These are phyloP conservation scores for Yamadazyma atmosphaerica DNA, from an alignment of 1,139 yeast species.

Conservation along the genomic window DNA sequence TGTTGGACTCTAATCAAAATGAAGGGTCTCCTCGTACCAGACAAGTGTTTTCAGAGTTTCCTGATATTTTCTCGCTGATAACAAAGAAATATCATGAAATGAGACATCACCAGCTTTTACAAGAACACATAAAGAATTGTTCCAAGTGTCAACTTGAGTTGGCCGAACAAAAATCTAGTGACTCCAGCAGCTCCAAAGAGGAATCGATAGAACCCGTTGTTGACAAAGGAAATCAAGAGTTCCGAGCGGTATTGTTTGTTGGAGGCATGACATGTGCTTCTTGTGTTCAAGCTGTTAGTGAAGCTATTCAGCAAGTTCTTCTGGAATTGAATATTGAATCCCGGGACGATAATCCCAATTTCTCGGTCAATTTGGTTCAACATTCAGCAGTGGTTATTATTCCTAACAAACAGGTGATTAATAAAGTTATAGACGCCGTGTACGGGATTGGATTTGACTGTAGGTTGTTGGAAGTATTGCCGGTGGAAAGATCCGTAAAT, in stretches of 20 bases:
- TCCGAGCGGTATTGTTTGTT: constrained; percentile 53
- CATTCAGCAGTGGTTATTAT: constrained; percentile 47
- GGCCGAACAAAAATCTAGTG: too few species aligned
- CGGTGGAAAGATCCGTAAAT: constrained; percentile 49
- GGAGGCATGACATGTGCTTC: constrained; percentile 70
- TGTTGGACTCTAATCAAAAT: constrained; percentile 12
- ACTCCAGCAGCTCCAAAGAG: too few species aligned
- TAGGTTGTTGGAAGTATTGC: constrained; percentile 57
- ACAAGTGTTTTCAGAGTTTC: constrained; percentile 7
- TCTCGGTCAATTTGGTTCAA: constrained; percentile 43
- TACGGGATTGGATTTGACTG: constrained; percentile 60
- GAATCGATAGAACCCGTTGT: constrained; percentile 28
- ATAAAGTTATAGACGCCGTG: constrained; percentile 45
- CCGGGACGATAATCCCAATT: constrained; percentile 24
- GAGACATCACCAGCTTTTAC: constrained; percentile 12
- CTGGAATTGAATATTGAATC: constrained; percentile 11
- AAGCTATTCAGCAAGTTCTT: constrained; percentile 40
- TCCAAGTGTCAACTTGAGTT: constrained; percentile 31
- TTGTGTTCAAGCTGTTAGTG: constrained; percentile 51
- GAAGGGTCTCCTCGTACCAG: constrained; percentile 1
- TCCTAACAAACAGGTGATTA: constrained; percentile 54
- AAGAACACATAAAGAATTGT: constrained; percentile 34
- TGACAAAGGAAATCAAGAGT: constrained; percentile 28
- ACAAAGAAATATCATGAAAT: constrained; percentile 10
- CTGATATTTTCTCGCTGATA: constrained; percentile 18